Evolutionary conservation across 2,329 filamentous ascomycete genomes (phyloP).

Genomic region (Monosporascus sp.): DNA sequence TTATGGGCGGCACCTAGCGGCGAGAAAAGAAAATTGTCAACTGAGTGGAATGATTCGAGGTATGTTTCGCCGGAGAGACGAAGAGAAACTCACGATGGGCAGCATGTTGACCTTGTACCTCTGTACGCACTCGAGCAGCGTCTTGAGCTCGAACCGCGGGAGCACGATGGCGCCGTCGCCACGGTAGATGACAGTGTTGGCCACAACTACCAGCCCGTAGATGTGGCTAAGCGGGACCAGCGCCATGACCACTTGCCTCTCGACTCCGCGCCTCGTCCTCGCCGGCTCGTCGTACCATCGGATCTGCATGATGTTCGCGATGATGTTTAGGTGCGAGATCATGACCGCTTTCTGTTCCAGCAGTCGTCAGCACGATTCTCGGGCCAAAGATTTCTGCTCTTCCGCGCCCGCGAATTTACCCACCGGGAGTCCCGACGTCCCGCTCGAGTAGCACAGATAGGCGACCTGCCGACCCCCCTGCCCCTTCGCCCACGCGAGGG

Average conservation of each 20-base stretch:
- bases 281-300: slow-evolving; percentile 33
- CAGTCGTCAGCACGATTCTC: neutral
- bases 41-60: no score
- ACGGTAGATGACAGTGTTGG: slow-evolving; percentile 58
- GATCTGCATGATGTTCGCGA: slow-evolving; percentile 65
- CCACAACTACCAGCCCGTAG: slow-evolving; percentile 67
- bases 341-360: slow-evolving; percentile 64
- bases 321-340: slow-evolving; percentile 71
- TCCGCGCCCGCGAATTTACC: slow-evolving; percentile 8
- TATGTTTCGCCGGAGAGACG: no score
- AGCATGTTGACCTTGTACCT: slow-evolving; percentile 61
- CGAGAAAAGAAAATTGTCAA: neutral
- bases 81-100: slow-evolving; percentile 48
- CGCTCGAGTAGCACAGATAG: slow-evolving; percentile 69
- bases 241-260: slow-evolving; percentile 45
- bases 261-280: slow-evolving; percentile 22
- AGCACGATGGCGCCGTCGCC: slow-evolving; percentile 69
- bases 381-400: no score
- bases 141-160: slow-evolving; percentile 65
- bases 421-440: slow-evolving; percentile 67
- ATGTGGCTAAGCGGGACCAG: slow-evolving; percentile 74
- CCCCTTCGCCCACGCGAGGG: slow-evolving; percentile 50
- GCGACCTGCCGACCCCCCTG: slow-evolving; percentile 59
- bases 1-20: slow-evolving; percentile 68
- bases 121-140: slow-evolving; percentile 58